Base-by-base conservation (phyloP, 2,329 filamentous ascomycete genomes). In the Allantophomopsis lycopodina region DNA sequence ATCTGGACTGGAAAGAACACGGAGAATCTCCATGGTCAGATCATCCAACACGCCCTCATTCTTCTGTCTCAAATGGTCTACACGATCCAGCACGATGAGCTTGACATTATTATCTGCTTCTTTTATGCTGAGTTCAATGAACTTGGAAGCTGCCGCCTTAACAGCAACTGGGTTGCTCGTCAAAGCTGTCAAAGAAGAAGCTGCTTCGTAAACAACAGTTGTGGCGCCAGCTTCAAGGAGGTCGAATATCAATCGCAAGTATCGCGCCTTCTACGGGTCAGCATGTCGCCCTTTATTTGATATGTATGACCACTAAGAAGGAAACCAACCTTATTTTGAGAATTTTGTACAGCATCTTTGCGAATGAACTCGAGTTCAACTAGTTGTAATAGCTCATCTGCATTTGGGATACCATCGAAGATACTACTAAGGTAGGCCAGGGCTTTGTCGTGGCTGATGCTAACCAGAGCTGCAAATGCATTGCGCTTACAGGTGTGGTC, bases 71-170 rank as follows among this genome's bases (percentile, higher is more conserved):
- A 95, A 62, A 53, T 89, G 80, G 53, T 94, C 83, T 31, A 98
- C 91, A 35, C 89, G 82, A 55, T 96, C 91, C 34, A 98, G 71
- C 15, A 98, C 91, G 50, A 98, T 98, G 35, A 98, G 78, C 66
- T 98, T 98, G 47, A 98, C 91, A 56, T 98, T 98, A 68, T 98
- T 98, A 60, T 98, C 91, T 1, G 91, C 81, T 62, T 96, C 91
- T 64, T 94, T 94, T 58, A 98, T 95, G 57, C 83, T 87, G 7
- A 98, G 70, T 60, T 98, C 91, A 47, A 96, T 94, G 58, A 98
- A 91, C 57, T 98, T 98, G 50, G 77, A 75, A 12, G 91, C 91
- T 8, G 91, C 91, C 18, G 91, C 91, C 65, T 96, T 98, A 43
- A 98, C 89, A 14, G 91, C 91, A 11, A 98, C 91, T 1, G 91